Conservation (phyloP, 2,329 filamentous ascomycete genomes). For the Cordyceps cateniannulata region DNA sequence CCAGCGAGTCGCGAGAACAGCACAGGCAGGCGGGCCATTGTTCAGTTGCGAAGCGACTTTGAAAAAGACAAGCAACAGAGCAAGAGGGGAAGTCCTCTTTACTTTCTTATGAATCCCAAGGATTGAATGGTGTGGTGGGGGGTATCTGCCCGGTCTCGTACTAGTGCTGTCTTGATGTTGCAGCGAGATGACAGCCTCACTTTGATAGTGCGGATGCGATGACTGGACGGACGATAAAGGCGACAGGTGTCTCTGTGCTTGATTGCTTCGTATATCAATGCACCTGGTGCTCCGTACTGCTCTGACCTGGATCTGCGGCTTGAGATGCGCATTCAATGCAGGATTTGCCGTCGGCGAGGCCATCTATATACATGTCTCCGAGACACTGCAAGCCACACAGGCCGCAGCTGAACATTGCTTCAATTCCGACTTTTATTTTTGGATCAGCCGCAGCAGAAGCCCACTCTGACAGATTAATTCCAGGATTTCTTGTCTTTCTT, state of each 20-base stretch:
- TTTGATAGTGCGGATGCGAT: neutral
- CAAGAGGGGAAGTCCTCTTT: neutral
- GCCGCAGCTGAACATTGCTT: neutral
- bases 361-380: neutral
- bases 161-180: neutral
- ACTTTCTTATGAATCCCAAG: neutral
- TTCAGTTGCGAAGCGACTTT: neutral
- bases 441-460: neutral
- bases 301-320: neutral
- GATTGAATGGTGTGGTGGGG: neutral
- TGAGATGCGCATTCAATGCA: neutral
- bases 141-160: neutral
- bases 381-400: neutral
- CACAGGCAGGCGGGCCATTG: neutral
- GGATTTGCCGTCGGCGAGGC: too few species aligned
- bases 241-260: neutral
- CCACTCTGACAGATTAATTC: neutral
- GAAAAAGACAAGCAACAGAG: neutral
- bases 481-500: neutral
- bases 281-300: neutral
- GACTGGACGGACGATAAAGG: neutral
- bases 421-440: neutral
- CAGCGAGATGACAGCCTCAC: neutral
- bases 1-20: slow-evolving; percentile 4
- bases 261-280: neutral